Percentiles rank a stretch among this genome's conserved stretches.
Conservation (phyloP, 306 rosid species). For the Lablab purpureus region DNA sequence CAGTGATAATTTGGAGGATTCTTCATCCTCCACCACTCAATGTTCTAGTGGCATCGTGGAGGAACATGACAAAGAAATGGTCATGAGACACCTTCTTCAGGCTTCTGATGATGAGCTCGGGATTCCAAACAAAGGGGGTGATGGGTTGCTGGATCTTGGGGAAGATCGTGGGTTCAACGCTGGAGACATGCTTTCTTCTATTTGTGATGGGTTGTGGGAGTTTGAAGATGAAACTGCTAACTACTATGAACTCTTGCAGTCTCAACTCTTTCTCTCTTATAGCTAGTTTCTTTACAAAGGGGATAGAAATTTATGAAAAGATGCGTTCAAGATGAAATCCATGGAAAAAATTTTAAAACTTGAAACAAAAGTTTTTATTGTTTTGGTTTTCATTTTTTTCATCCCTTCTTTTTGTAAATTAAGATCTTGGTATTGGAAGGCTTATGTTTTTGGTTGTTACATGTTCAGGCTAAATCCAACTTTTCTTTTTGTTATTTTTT, state of each 20-base stretch:
- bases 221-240: slow-evolving; percentile 86
- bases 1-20: slow-evolving; percentile 6
- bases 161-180: slow-evolving; percentile 42
- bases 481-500: background rate
- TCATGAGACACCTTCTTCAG: slow-evolving; percentile 77
- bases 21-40: slow-evolving; percentile 40
- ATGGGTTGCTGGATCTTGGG: background rate
- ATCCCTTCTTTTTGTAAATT: slow-evolving; percentile 43
- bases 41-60: slow-evolving; percentile 21
- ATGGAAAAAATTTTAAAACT: background rate
- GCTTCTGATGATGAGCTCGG: slow-evolving; percentile 96
- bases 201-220: slow-evolving; percentile 72
- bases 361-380: background rate
- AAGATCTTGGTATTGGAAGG: background rate
- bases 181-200: slow-evolving; percentile 51
- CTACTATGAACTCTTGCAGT: slow-evolving; percentile 71
- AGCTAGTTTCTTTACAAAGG: slow-evolving; percentile 44
- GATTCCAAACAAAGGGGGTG: slow-evolving; percentile 59
- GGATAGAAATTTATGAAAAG: background rate
- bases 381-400: background rate
- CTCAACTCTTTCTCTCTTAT: slow-evolving; percentile 76
- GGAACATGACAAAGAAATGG: slow-evolving; percentile 58
- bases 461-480: too few relatives aligned
- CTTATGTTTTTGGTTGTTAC: background rate
- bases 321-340: background rate